A percentile compares a stretch with the other conserved stretches of the same genome.
These are phyloP conservation scores for Globisporangium lucens DNA, from an alignment of 352 stramenopile species.

Conservation along the genomic window DNA sequence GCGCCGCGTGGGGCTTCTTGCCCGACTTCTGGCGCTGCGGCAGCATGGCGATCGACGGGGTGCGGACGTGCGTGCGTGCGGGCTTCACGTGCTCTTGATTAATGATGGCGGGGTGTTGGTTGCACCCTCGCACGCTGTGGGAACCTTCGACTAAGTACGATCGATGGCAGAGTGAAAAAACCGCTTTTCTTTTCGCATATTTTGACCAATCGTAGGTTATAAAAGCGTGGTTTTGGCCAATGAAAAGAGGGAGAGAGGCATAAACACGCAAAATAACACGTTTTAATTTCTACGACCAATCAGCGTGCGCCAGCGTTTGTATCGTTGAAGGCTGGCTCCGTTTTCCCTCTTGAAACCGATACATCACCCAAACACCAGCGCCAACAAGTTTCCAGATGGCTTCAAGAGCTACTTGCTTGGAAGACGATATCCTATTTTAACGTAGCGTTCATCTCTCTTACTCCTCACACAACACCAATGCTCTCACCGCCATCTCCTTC, in stretches of 20 bases:
- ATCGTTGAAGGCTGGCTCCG: background rate
- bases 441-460: background rate
- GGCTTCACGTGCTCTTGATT: background rate
- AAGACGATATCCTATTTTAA: too few species aligned
- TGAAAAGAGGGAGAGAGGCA: background rate
- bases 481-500: background rate
- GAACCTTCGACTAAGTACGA: background rate
- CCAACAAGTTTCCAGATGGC: background rate
- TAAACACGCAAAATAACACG: constrained; percentile 1
- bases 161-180: background rate
- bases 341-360: constrained; percentile 4
- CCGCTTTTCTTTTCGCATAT: background rate
- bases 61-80: background rate
- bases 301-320: background rate
- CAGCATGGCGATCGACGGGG: constrained; percentile 30
- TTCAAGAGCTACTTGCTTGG: too few species aligned
- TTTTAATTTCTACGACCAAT: background rate
- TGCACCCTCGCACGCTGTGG: background rate
- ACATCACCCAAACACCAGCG: background rate
- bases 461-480: background rate
- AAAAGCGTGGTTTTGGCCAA: background rate
- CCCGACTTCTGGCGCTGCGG: constrained; percentile 45
- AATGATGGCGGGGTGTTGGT: background rate
- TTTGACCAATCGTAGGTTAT: background rate
- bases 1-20: constrained; percentile 28